phyloP scores from a whole-genome alignment of 2,329 filamentous ascomycete genomes.

The Hypocrella siamensis region DNA sequence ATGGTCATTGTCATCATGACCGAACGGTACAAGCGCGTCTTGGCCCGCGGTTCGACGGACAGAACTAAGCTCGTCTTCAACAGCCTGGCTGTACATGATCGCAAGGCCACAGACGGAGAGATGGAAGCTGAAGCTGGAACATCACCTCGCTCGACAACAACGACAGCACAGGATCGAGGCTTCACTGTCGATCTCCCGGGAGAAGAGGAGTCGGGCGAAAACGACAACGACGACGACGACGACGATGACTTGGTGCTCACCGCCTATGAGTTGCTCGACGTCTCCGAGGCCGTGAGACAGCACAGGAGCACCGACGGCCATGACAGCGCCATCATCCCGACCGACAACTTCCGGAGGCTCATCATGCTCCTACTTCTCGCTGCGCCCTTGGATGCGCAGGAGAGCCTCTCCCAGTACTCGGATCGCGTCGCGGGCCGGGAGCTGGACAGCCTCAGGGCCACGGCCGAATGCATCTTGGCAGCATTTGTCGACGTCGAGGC shows the following conservation, averaged over 20 bases:
- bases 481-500: conserved; percentile 51
- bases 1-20: conserved; percentile 62
- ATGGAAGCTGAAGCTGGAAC: conserved; percentile 4
- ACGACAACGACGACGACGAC: conserved; percentile 30
- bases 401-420: conserved; percentile 46
- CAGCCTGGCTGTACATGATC: conserved; percentile 57
- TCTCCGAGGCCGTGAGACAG: conserved; percentile 42
- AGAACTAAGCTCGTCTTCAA: conserved; percentile 52
- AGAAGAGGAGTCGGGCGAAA: conserved; percentile 28
- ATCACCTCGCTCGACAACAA: not conserved
- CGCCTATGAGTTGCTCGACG: conserved; percentile 52
- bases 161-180: conserved; percentile 14
- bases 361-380: conserved; percentile 54
- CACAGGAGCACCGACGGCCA: conserved; percentile 32
- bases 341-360: conserved; percentile 56
- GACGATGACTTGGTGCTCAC: conserved; percentile 52
- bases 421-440: conserved; percentile 38
- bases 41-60: conserved; percentile 40
- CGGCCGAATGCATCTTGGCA: conserved; percentile 49
- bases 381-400: conserved; percentile 48
- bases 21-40: conserved; percentile 48
- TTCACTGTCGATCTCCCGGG: conserved; percentile 30
- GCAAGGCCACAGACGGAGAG: conserved; percentile 28
- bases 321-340: conserved; percentile 53
- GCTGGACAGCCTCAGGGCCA: conserved; percentile 40